Base-by-base conservation (phyloP, 164 flowering plant genomes). In the Amborella trichopoda region DNA sequence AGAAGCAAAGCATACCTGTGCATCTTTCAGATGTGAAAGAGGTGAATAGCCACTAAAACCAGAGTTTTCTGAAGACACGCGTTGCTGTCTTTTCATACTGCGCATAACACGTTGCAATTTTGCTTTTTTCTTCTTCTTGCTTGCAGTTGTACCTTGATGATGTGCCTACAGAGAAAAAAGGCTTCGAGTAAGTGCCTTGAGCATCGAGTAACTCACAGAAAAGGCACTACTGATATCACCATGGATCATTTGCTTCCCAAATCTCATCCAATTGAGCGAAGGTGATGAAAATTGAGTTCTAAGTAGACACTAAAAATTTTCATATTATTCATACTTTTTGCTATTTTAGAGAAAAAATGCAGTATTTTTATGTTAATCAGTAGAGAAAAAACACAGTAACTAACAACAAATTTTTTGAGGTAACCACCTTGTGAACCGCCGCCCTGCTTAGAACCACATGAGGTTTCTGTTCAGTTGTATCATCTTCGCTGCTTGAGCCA, bases 91-190 rank as follows among this genome's bases (percentile, higher is more conserved):
- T 71, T 87, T 87, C 83, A 87, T 73, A 70, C 78, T 87, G 52
- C 88, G 93, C 28, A 80, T 52, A 11, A 66, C 90, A 50, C 93
- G 93, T 65, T 76, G 74, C 63, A 91, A 40, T 59, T 91, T 91
- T 39, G 96, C 96, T 57, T 87, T 54, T 80, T 91, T 91, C 70
- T 91, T 91, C 77, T 84, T 91, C 68, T 84, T 91, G 77, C 95
- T 87, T 13, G 90, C 33, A 33, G 53, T 12, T 49, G 98, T 91
- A 44, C 98, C 96, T 59, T 84, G 66, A 55, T 84, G 69, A 58
- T 61, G 57, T 64, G 96, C 98, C 98, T 91, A 58, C 42, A 62
- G 24, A 55, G 32, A 13, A 25, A 33, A 18, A 12, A 19, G 26
- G 18, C n/a, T n/a, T n/a, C n/a, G n/a, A n/a, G n/a, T n/a, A n/a